Base-by-base conservation (phyloP, 2,329 filamentous ascomycete species). In the Purpureocillium lavendulum region DNA sequence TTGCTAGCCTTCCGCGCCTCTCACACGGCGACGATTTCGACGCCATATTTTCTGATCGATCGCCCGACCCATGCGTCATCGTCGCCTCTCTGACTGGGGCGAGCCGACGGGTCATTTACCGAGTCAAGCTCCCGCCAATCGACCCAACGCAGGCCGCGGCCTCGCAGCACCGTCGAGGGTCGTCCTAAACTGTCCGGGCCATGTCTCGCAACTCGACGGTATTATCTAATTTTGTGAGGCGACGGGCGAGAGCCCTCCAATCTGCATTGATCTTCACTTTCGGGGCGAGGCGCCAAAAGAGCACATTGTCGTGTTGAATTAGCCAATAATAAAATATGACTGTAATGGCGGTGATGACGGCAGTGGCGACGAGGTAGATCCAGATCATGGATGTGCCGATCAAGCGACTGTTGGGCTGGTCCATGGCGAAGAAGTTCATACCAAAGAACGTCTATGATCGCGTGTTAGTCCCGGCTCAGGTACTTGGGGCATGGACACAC, bases 381-480 rank as follows among this genome's bases (percentile, higher is more conserved):
- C 62, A 65, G 16, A 65, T 51, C 48, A 58, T 58, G 8, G 54
- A 47, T 3, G 58, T 58, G 4, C 51, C 50, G n/a, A 59, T 43
- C 10, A 63, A 52, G 4, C 48, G 39, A 11, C 46, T 45, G 6
- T 48, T 56, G 1, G 52, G 38, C 10, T 50, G 21, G 28, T 64
- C 54, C 43, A 60, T 48, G 16, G 52, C 53, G 35, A 64, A 65
- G 37, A 65, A 60, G 45, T 64, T 64, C 61, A 64, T 65, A 2
- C 62, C 61, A 39, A 65, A 62, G 33, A 65, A 55, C 2, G 61
- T 59, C 58, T 59, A 16, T 2, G 24, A 32, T 21, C 11, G 26
- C 18, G 18, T 7, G 7, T 26, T 21, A 36, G 18, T 21, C 11
- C 6, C 17, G 1, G 21, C n/a, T 2, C 21, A 26, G n/a, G 3